Conservation (phyloP, 208 protist species). For the Acanthamoeba royreba region DNA sequence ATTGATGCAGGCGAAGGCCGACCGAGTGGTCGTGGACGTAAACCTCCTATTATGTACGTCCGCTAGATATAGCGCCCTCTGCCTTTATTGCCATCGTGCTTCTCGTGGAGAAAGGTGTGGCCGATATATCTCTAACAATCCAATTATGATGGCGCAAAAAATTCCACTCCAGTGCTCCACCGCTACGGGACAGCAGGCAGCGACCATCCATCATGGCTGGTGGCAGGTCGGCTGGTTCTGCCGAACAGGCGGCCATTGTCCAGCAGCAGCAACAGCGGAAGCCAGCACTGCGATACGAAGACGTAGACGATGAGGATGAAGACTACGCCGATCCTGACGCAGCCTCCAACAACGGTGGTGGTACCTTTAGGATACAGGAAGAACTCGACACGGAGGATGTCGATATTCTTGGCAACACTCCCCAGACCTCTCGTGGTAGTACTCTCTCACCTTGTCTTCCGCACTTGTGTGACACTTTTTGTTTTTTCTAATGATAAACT, state of each 20-base stretch:
- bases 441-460: too few species aligned
- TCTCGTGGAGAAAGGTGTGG: too few species aligned
- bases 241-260: neutral
- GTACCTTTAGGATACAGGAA: neutral
- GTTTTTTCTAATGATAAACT: too few species aligned
- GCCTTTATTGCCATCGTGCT: too few species aligned
- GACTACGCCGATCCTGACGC: neutral
- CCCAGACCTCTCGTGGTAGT: too few species aligned
- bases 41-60: slow-evolving; percentile 12
- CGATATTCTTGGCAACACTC: neutral
- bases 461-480: too few species aligned
- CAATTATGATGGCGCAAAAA: too few species aligned
- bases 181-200: neutral
- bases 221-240: neutral
- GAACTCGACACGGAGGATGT: neutral
- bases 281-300: neutral
- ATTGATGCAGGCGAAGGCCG: neutral
- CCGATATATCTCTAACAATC: too few species aligned
- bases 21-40: neutral
- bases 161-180: too few species aligned
- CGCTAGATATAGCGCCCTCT: neutral
- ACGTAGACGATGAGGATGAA: neutral
- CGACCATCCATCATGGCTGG: slow-evolving; percentile 44
- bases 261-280: neutral
- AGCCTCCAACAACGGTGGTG: too few species aligned